Base-by-base conservation (phyloP, 305 asterid genomes). In the Fraxinus floribunda region DNA sequence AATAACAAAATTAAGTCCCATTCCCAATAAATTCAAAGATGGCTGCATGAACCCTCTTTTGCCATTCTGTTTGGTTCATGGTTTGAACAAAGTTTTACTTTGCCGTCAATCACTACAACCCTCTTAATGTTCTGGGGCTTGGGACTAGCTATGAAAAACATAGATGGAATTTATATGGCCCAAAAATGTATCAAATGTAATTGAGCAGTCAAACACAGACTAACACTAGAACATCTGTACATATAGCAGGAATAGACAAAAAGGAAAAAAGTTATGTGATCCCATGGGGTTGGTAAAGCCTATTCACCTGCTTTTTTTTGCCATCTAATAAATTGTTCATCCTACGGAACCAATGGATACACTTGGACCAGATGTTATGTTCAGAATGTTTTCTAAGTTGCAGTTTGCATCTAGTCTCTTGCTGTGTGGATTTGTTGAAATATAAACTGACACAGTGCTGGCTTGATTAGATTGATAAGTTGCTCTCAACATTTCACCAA, bases 401-500 rank as follows among this genome's bases (percentile, higher is more conserved):
- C 7, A 52, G 10, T 52, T 82, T 80, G 75, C 83, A 26, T 11
- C 57, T 13, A 46, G 18, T 46, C 57, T 39, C 38, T 81, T 64
- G 7, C 11, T 44, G 57, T 46, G 57, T 82, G 72, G 29, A 62
- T 81, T 71, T 39, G 39, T 73, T 41, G 78, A 83, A 76, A 35
- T 78, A 72, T 66, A 52, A 20, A 82, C 83, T 83, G 60, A 84
- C 76, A 24, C 38, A 49, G 29, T 75, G 71, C 80, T 34, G 89
- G 75, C 77, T 83, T 87, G 80, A 46, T 86, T 88, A 95, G 99
- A 89, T 95, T 86, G 97, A 95, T 84, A 95, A 94, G 86, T 84
- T 95, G 90, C 91, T 90, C 75, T 87, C 90, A 73, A 88, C 90
- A 66, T 95, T 90, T 83, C 97, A 89, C 78, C 90, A 88, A 92